Evolutionary conservation across 1,139 yeast species (phyloP), one percentile per base, ranked within the genome.

Genomic region (Taphrina deformans): DNA sequence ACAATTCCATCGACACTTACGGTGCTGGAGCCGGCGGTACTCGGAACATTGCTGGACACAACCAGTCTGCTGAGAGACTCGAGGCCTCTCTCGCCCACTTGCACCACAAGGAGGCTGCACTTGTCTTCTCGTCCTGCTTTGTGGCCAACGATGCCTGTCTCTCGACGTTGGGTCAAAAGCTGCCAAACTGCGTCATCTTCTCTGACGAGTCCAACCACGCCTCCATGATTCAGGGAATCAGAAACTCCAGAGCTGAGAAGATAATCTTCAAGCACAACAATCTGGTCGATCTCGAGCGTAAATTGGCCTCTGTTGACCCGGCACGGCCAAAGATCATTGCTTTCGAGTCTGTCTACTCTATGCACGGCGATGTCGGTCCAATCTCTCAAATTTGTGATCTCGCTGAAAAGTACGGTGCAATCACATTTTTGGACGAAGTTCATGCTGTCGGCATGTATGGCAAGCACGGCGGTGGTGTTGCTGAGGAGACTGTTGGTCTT

Each of bases 21-120:
- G 99, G 99, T 71, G 88, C 96, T 14, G 99, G 99, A 72, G 96
- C 99, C 16, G 99, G 99, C 73, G 99, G 99, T 71, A 93, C 99
- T 64, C 85, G 99, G 75, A 93, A 93, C 79, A 93, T 93, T 75
- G 99, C 99, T 1, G 99, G 99, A 67, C 99, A 95, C 77, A 95
- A 93, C 78, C 78, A 80, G 68, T 95, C 89, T 73, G 96, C 98
- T 26, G 85, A 93, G 74, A 83, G 82, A 71, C 83, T 93, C 74
- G 99, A 93, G 77, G 80, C 88, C 21, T 92, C 90, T 72, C 75
- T 91, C 64, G 98, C 99, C 16, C 86, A 90, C 51, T 83, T 93
- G 73, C 99, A 93, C 79, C 88, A 89, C 76, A 96, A 92, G 75
- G 97, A 90, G 72, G 97, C 95, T 45, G 97, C 98, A 0, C 82